Evolutionary conservation across 176 grass and related monocot species (phyloP), one percentile per base, ranked within the genome.

Genomic region (Melocanna baccifera): DNA sequence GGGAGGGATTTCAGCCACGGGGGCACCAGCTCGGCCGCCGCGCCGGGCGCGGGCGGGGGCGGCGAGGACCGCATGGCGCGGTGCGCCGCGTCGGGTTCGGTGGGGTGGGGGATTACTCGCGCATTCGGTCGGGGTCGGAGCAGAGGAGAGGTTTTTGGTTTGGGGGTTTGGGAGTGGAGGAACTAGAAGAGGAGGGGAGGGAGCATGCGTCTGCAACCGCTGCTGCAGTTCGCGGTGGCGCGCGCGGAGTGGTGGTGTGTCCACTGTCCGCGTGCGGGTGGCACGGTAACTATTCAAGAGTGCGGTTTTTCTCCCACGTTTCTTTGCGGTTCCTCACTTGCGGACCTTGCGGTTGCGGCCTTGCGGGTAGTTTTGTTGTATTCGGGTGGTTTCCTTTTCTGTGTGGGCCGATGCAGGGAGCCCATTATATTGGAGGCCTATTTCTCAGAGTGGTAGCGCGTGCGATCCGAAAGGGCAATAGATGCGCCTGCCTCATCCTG

Each of bases 1-100:
- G 96, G 93, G 20, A 99, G 84, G 39, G 96, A 77, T 61, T 69
- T 88, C 12, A 99, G 93, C 96, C 96, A 99, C 20, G 58, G 73
- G 3, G 91, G 91, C 63, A 88, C 91, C 64, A 25, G 19, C 12
- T 90, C 89, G n/a, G 57, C 75, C 12, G 56, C 5, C 40, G 28
- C 5, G 9, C 66, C 51, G 14, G 20, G 67, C 4, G 66, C 7
- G 13, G 81, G 75, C 10, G 55, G 65, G 22, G 46, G 2, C 51
- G 74, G 22, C 19, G 84, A 80, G 0, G 82, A 67, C 18, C 59
- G 32, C 89, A 90, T 90, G 40, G 67, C 66, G 75, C 12, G 25
- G 10, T 13, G n/a, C 28, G 72, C 19, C 37, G 25, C 20, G 46
- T 48, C 40, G 7, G 8, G 84, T 75, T 15, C 10, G 34, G 46